Percentiles rank a stretch among this genome's conserved stretches.
Conservation (phyloP, 2,329 filamentous ascomycete species). For the Colletotrichum karsti region DNA sequence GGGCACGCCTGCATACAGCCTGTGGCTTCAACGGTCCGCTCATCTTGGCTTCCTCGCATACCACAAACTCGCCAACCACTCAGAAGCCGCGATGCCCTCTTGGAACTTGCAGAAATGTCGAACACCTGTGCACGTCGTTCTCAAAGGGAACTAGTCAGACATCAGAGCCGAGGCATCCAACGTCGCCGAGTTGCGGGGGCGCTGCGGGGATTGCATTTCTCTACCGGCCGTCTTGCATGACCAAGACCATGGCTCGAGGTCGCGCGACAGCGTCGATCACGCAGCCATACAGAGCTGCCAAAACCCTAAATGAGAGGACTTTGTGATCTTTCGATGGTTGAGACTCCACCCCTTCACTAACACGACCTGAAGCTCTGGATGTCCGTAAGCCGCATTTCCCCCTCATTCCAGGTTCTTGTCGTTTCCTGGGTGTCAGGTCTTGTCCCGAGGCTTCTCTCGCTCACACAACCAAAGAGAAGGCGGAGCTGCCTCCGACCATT, state of each 20-base stretch:
- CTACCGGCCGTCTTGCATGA: constrained; percentile 8
- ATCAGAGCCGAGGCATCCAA: constrained; percentile 18
- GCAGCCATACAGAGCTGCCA: not conserved
- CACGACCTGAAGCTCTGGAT: not conserved
- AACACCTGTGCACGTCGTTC: not conserved
- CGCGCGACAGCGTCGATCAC: not conserved
- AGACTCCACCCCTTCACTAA: not conserved
- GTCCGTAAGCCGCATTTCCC: not conserved
- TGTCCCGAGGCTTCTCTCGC: constrained; percentile 14
- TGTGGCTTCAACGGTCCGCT: not conserved
- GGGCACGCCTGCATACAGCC: not conserved
- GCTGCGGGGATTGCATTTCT: constrained; percentile 12
- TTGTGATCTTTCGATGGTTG: not conserved
- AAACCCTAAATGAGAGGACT: not conserved
- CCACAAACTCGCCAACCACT: not conserved
- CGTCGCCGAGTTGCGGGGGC: constrained; percentile 9
- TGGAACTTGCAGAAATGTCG: not conserved
- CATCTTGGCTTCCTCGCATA: not conserved
- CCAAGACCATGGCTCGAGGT: not conserved
- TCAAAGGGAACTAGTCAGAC: not conserved
- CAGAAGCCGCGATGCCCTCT: not conserved
- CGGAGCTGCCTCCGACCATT: constrained; percentile 1
- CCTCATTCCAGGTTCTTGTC: not conserved
- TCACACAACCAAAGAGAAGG: not conserved
- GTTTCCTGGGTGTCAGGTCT: not conserved